A percentile compares a stretch with the other conserved stretches of the same genome.
These are phyloP conservation scores for Nymphaea colorata DNA, from an alignment of 164 flowering plant species.

Conservation along the genomic window DNA sequence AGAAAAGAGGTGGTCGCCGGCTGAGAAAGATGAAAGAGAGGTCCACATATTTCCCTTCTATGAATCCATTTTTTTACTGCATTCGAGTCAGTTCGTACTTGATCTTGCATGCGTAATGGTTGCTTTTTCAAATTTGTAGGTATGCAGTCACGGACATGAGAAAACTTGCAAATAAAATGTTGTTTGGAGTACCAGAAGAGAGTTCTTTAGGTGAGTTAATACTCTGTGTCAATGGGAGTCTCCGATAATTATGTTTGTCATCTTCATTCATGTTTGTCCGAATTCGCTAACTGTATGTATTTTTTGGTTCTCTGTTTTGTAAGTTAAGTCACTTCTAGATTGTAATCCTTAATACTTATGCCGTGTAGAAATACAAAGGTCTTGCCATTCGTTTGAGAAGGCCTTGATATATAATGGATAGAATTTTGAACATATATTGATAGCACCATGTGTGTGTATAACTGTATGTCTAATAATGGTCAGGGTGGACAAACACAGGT, in stretches of 20 bases:
- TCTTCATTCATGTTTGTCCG: background rate
- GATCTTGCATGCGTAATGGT: background rate
- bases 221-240: no score
- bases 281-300: background rate
- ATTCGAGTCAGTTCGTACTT: background rate
- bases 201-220: slow-evolving; percentile 67
- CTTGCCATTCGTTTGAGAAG: no score
- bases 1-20: slow-evolving; percentile 94
- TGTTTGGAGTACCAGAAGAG: slow-evolving; percentile 92
- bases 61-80: background rate
- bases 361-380: no score
- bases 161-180: slow-evolving; percentile 96
- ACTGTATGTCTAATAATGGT: no score
- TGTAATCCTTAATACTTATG: no score
- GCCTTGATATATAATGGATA: no score
- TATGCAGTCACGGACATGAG: slow-evolving; percentile 96
- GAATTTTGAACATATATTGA: no score
- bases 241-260: background rate
- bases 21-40: slow-evolving; percentile 92
- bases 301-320: background rate
- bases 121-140: slow-evolving; percentile 22
- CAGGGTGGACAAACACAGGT: no score
- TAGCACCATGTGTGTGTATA: no score
- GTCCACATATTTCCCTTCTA: slow-evolving; percentile 10
- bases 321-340: background rate